Evolutionary conservation across 768 basidiomycete species (phyloP).

Genomic region (Tylopilus balloui): DNA sequence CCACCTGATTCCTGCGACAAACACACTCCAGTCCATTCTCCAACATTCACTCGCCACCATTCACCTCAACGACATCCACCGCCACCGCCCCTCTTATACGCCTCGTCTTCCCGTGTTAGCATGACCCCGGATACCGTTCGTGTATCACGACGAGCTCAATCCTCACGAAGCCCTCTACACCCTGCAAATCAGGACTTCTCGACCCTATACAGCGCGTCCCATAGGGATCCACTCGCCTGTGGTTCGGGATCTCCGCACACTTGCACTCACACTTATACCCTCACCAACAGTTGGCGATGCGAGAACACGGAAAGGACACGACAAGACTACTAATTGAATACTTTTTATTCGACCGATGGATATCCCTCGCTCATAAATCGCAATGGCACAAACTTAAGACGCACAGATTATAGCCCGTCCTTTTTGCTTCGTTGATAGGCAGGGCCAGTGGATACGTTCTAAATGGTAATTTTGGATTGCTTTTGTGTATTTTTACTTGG

Average conservation of each 20-base stretch:
- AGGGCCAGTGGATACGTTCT: constrained; percentile 4
- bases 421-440: constrained; percentile 12
- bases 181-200: constrained; percentile 26
- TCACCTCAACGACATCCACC: constrained; percentile 4
- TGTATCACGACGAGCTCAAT: constrained; percentile 22
- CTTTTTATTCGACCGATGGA: constrained; percentile 15
- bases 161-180: constrained; percentile 23
- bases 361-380: constrained; percentile 14
- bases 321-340: constrained; percentile 13
- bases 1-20: constrained; percentile 8
- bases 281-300: neutral
- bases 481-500: constrained; percentile 22
- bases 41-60: neutral
- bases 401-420: constrained; percentile 4
- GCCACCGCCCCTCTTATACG: constrained; percentile 18
- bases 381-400: constrained; percentile 12
- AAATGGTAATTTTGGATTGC: constrained; percentile 1
- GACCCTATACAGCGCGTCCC: constrained; percentile 1
- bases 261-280: neutral
- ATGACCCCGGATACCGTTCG: constrained; percentile 40
- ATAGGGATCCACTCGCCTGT: constrained; percentile 10
- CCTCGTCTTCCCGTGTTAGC: constrained; percentile 37
- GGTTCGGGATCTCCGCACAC: constrained; percentile 6
- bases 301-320: constrained; percentile 1
- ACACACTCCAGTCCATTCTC: constrained; percentile 9